Percentiles rank a stretch among this genome's conserved stretches.
Evolutionary conservation across 805 yeast species (phyloP).

Genomic region (Monosporozyma yasuniensis): DNA sequence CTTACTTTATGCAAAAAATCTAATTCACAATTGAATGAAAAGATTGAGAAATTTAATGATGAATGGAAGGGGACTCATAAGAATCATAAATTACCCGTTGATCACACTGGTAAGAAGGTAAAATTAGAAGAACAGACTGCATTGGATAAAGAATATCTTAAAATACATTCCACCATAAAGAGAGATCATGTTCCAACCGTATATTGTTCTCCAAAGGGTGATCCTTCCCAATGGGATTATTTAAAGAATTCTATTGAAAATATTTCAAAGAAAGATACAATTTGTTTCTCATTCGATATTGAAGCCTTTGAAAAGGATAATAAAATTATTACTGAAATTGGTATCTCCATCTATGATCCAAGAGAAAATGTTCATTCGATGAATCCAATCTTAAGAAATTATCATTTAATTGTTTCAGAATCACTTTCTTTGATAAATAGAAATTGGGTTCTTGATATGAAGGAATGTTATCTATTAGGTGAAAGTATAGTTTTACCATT

Average conservation of each 20-base stretch:
- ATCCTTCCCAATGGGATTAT: constrained; percentile 13
- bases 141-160: constrained; percentile 1
- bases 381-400: constrained; percentile 35
- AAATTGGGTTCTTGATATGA: constrained; percentile 45
- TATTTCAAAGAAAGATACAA: constrained; percentile 19
- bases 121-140: constrained; percentile 3
- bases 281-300: constrained; percentile 43
- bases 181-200: constrained; percentile 20
- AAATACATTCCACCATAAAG: constrained; percentile 6
- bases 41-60: constrained; percentile 5
- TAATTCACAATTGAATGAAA: constrained; percentile 6
- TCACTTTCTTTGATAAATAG: constrained; percentile 38
- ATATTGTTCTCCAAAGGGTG: constrained; percentile 14
- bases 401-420: constrained; percentile 41
- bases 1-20: constrained; percentile 5
- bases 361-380: constrained; percentile 33
- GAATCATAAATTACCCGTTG: constrained; percentile 3
- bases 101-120: neutral
- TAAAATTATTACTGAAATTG: constrained; percentile 44
- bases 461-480: constrained; percentile 43
- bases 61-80: neutral
- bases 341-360: constrained; percentile 50
- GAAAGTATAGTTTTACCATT: constrained; percentile 36
- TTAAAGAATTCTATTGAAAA: constrained; percentile 15
- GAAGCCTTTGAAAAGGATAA: constrained; percentile 47